Percentiles rank a stretch among this genome's conserved stretches.
These are phyloP conservation scores for Chlamydomonas incerta DNA, from an alignment of 139 green algal genomes.

Conservation along the genomic window DNA sequence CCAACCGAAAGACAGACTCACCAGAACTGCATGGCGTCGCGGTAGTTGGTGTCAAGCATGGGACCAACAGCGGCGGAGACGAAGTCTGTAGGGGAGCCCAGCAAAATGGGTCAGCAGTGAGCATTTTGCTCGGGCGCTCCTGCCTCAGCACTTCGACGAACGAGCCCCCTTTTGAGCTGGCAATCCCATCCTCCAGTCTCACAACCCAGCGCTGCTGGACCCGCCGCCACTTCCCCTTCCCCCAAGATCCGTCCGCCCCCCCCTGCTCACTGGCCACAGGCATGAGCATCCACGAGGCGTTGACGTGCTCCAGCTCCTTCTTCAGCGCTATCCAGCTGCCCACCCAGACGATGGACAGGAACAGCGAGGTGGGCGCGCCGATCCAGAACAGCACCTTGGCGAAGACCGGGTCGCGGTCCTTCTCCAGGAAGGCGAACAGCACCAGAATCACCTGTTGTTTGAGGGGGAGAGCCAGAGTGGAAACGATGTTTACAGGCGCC, in stretches of 20 bases:
- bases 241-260: no score
- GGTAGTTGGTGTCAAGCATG: constrained; percentile 39
- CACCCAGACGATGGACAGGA: constrained; percentile 41
- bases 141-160: no score
- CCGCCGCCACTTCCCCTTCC: no score
- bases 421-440: constrained; percentile 51
- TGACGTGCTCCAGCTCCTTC: constrained; percentile 62
- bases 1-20: background rate
- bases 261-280: constrained; percentile 30
- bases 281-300: constrained; percentile 56
- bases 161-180: no score
- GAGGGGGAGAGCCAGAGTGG: no score
- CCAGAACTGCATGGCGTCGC: constrained; percentile 40
- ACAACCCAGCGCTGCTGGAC: no score
- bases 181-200: no score
- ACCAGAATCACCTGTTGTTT: constrained; percentile 22
- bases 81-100: constrained; percentile 19
- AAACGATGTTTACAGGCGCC: no score
- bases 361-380: constrained; percentile 32
- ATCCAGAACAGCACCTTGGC: constrained; percentile 65
- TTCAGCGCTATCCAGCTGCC: constrained; percentile 49
- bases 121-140: no score
- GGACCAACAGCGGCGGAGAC: constrained; percentile 57
- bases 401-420: constrained; percentile 43
- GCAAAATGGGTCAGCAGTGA: no score